Evolutionary conservation across 768 basidiomycete genomes (phyloP).

Genomic region (Thelephora aurantiotincta): DNA sequence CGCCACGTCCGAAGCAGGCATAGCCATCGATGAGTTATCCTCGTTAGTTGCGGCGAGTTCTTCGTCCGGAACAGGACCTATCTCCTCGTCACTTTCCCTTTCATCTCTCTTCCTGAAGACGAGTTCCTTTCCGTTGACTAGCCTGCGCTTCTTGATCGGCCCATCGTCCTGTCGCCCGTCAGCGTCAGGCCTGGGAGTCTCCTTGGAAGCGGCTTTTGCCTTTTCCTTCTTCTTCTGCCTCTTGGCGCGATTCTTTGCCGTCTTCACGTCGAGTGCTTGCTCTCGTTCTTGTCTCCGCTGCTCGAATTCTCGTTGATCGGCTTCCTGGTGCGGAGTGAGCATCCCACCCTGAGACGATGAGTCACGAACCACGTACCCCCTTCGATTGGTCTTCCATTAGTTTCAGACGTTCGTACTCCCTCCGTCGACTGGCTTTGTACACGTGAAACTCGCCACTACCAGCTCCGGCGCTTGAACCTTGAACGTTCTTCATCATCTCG

Average conservation of each 20-base stretch:
- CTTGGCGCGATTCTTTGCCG: conserved; percentile 89
- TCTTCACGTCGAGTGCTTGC: conserved; percentile 68
- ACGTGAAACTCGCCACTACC: conserved; percentile 98
- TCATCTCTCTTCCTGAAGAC: conserved; percentile 40
- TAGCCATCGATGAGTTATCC: conserved; percentile 2
- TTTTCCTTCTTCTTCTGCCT: conserved; percentile 85
- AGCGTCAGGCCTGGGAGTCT: conserved; percentile 12
- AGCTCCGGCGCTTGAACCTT: conserved; percentile 93
- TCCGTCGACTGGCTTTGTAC: conserved; percentile 85
- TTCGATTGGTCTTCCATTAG: conserved; percentile 72
- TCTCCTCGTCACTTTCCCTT: conserved; percentile 23
- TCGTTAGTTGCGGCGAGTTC: conserved; percentile 11
- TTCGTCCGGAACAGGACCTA: conserved; percentile 6
- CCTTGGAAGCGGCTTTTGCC: conserved; percentile 26
- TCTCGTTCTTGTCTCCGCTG: conserved; percentile 57
- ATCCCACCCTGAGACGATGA: not conserved
- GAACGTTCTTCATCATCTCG: conserved; percentile 99
- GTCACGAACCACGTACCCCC: conserved; percentile 36
- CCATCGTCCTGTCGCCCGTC: conserved; percentile 15
- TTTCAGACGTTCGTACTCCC: conserved; percentile 92
- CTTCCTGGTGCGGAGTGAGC: conserved; percentile 35
- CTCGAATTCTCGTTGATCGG: conserved; percentile 60
- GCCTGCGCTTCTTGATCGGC: conserved; percentile 65
- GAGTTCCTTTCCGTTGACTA: conserved; percentile 68
- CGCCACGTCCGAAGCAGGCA: conserved; percentile 19